These are phyloP conservation scores for Tulasnella calospora DNA, from an alignment of 768 basidiomycete species.

Conservation along the genomic window DNA sequence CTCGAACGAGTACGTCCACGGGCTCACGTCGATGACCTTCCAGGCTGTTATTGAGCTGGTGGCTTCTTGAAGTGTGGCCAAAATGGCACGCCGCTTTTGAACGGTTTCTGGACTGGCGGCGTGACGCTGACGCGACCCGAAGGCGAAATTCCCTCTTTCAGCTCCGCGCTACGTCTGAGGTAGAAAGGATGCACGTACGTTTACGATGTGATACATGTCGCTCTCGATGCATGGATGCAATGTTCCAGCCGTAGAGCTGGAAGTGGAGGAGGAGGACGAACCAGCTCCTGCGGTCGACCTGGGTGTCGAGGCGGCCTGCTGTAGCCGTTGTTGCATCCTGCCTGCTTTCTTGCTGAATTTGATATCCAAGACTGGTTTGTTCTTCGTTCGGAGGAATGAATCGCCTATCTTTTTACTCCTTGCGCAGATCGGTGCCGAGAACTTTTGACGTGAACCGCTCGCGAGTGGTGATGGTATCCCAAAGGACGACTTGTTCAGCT, in stretches of 20 bases:
- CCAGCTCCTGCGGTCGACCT: not conserved
- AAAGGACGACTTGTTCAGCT: not conserved
- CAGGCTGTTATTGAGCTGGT: not conserved
- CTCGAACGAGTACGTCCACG: slow-evolving; percentile 2
- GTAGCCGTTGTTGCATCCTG: not conserved
- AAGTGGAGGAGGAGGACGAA: not conserved
- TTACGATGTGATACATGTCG: not conserved
- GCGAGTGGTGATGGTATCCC: not conserved
- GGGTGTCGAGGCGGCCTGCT: not conserved
- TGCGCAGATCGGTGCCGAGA: not conserved
- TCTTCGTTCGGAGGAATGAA: not conserved
- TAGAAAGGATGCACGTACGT: not conserved
- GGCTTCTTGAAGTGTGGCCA: not conserved
- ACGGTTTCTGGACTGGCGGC: not conserved
- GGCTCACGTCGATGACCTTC: not conserved
- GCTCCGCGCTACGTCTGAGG: too few relatives aligned
- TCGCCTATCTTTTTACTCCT: not conserved
- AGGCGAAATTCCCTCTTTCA: not conserved
- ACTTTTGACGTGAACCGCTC: not conserved
- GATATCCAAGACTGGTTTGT: not conserved
- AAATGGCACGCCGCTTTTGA: not conserved
- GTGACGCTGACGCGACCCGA: not conserved
- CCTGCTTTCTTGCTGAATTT: not conserved
- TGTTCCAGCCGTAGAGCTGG: not conserved
- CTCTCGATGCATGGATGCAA: not conserved